Percentiles rank a stretch among this genome's conserved stretches.
Evolutionary conservation across 768 basidiomycete genomes (phyloP).

Genomic region (Serendipita vermifera): DNA sequence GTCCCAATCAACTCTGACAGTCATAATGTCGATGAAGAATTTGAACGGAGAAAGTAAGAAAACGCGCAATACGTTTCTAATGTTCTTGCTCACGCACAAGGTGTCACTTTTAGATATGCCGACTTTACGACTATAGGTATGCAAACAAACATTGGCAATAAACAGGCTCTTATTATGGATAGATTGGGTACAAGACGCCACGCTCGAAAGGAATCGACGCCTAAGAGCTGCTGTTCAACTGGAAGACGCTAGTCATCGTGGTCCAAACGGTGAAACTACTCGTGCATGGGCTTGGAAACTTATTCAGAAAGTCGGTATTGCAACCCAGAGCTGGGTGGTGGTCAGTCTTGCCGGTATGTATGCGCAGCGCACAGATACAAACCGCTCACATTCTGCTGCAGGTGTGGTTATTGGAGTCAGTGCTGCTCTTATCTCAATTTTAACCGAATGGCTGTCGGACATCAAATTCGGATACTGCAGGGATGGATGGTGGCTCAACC

Average conservation of each 20-base stretch:
- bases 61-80: background rate
- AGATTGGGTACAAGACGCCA: conserved; percentile 98
- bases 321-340: conserved; percentile 86
- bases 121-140: conserved; percentile 86
- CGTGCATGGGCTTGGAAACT: conserved; percentile 50
- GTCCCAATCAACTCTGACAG: background rate
- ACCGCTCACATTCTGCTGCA: conserved; percentile 22
- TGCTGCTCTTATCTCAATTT: conserved; percentile 88
- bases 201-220: conserved; percentile 73
- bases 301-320: conserved; percentile 43
- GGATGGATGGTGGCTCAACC: conserved; percentile 97
- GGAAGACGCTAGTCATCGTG: conserved; percentile 29
- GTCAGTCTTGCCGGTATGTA: conserved; percentile 76
- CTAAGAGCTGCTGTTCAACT: conserved; percentile 44
- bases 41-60: conserved; percentile 1
- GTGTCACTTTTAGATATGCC: conserved; percentile 1
- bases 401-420: conserved; percentile 86
- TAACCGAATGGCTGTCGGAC: conserved; percentile 95
- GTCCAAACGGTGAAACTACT: conserved; percentile 39
- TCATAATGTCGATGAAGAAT: conserved; percentile 1
- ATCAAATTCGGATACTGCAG: conserved; percentile 95
- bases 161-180: conserved; percentile 14
- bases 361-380: background rate
- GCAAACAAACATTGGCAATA: conserved; percentile 17
- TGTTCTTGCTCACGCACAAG: background rate